A percentile compares a stretch with the other conserved stretches of the same genome.
Evolutionary conservation across 2,329 filamentous ascomycete species (phyloP).

Genomic region (Nannizzia gypsea): DNA sequence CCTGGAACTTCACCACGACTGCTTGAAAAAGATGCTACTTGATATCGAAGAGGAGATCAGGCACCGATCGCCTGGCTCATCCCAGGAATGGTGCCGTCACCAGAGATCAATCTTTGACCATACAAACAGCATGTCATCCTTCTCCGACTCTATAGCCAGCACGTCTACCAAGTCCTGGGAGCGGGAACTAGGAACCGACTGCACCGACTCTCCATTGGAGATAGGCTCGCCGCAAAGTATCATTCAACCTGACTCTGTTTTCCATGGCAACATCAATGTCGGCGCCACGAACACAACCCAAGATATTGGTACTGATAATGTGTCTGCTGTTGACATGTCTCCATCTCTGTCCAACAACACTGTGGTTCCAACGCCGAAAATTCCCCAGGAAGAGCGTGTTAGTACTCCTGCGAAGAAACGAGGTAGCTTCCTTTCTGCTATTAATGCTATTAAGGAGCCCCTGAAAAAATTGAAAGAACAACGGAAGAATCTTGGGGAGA

Average conservation of each 20-base stretch:
- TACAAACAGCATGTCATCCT: slow-evolving; percentile 35
- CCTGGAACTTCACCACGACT: slow-evolving; percentile 27
- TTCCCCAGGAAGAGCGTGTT: slow-evolving; percentile 15
- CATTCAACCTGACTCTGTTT: background rate
- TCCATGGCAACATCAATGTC: slow-evolving; percentile 11
- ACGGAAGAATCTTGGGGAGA: slow-evolving; percentile 18
- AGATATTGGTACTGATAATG: slow-evolving; percentile 4
- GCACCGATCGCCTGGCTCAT: slow-evolving; percentile 30
- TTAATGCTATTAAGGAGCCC: background rate
- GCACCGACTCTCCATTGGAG: slow-evolving; percentile 14
- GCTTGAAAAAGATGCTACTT: slow-evolving; percentile 24
- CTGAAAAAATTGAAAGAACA: slow-evolving; percentile 5
- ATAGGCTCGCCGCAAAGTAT: background rate
- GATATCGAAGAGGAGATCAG: slow-evolving; percentile 34
- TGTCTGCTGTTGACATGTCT: background rate
- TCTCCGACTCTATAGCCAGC: slow-evolving; percentile 22
- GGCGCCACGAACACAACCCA: background rate
- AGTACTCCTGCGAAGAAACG: slow-evolving; percentile 10
- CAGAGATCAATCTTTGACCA: slow-evolving; percentile 38
- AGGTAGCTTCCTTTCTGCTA: background rate
- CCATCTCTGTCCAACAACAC: slow-evolving; percentile 15
- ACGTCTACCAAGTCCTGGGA: slow-evolving; percentile 14
- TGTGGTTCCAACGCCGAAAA: slow-evolving; percentile 18
- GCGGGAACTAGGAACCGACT: slow-evolving; percentile 11
- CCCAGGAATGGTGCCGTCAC: slow-evolving; percentile 27